Base-by-base conservation (phyloP, 2,329 filamentous ascomycete genomes). In the Tolypocladium tropicale region DNA sequence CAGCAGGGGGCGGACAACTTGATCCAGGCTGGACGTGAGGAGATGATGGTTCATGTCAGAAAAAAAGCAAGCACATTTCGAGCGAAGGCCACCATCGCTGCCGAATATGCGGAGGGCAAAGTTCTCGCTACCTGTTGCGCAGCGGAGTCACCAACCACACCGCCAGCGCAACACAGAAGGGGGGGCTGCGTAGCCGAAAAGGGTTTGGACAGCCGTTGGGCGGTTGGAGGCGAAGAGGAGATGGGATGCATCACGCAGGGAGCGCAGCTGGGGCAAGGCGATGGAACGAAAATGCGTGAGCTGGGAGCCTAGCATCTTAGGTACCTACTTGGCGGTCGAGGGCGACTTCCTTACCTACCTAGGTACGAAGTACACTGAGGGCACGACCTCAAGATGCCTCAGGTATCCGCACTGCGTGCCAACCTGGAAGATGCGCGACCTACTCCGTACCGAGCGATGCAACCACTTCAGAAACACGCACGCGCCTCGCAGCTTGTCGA, bases 11-110 rank as follows among this genome's bases (percentile, higher is more conserved):
- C 36, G 18, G 49, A 50, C 53, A 32, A 55, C 30, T 18, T 21
- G 53, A 25, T 48, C 41, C 9, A 57, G 34, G 23, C 39, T 52
- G 18, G 37, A 59, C 16, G 55, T 49, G 50, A 57, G 55, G 55
- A 55, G 52, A 53, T 53, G 52, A 53, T 53, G 34, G 52, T 53
- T 50, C 46, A 50, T 18, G 16, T 33, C 10, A 14, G 28, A 50
- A 50, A 50, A 50, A 50, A 50, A 50, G 46, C 46, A 50, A 49
- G 28, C 25, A 43, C 21, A 46, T 7, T 6, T 7, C 21, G 14
- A 18, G n/a, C 18, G 7, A 2, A 4, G 14, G 25, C 25, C 43
- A 5, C 43, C 23, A 6, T 11, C 16, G 4, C 43, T 48, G 43
- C 43, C 30, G 46, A 14, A 33, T 18, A 21, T 7, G 46, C 46